Evolutionary conservation across 306 rosid species (phyloP).

Genomic region (Astragalus glycyphyllos): DNA sequence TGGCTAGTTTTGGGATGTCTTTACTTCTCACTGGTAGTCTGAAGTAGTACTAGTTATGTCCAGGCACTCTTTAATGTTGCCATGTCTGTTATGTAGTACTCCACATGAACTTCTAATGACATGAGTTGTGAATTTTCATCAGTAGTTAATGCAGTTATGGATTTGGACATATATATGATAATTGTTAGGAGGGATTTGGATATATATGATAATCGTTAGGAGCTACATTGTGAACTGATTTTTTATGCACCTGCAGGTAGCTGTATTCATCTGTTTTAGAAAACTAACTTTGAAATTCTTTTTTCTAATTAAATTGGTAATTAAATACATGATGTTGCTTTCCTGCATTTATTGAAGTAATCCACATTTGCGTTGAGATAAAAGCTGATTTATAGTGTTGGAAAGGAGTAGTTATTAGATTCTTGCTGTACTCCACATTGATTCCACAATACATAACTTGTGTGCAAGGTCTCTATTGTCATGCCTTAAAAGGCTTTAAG

Average conservation of each 20-base stretch:
- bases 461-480: neutral
- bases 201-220: conserved; percentile 18
- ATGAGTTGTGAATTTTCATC: conserved; percentile 31
- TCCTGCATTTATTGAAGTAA: conserved; percentile 23
- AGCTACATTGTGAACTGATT: conserved; percentile 1
- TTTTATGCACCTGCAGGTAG: conserved; percentile 9
- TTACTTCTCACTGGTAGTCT: conserved; percentile 20
- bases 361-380: conserved; percentile 20
- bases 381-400: conserved; percentile 12
- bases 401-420: conserved; percentile 29
- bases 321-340: conserved; percentile 9
- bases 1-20: conserved; percentile 11
- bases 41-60: conserved; percentile 6
- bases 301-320: conserved; percentile 25
- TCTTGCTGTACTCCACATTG: conserved; percentile 31
- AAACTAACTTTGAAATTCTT: conserved; percentile 28
- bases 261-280: conserved; percentile 16
- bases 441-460: neutral
- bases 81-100: conserved; percentile 1
- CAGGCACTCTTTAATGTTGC: conserved; percentile 1
- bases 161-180: too few relatives aligned
- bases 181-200: too few relatives aligned
- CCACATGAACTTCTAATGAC: conserved; percentile 2
- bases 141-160: conserved; percentile 6
- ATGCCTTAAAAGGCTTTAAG: conserved; percentile 14